phyloP scores from a whole-genome alignment of 2,329 filamentous ascomycete genomes.

The Penicillium expansum region DNA sequence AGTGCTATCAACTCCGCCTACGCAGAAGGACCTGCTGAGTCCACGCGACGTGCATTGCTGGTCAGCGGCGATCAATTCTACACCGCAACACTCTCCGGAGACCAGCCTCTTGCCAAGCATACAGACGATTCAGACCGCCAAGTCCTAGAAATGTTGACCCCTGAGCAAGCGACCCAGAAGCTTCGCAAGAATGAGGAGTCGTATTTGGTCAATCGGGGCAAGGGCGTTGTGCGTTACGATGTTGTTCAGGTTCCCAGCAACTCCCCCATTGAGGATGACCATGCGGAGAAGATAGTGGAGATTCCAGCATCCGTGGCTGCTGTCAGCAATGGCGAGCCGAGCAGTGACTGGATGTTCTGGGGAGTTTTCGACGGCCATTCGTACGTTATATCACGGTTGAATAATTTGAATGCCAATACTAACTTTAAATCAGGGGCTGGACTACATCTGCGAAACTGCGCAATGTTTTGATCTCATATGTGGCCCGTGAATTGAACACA shows the following conservation, averaged over 20 bases:
- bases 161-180: conserved; percentile 89
- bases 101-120: conserved; percentile 83
- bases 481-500: conserved; percentile 85
- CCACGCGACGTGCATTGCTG: conserved; percentile 66
- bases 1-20: conserved; percentile 27
- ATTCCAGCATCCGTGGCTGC: conserved; percentile 63
- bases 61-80: conserved; percentile 89
- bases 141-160: conserved; percentile 92
- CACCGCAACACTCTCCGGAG: conserved; percentile 79
- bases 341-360: conserved; percentile 99
- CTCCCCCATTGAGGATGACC: conserved; percentile 96
- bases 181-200: conserved; percentile 87
- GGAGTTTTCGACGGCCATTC: conserved; percentile 97
- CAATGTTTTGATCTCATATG: conserved; percentile 86
- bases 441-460: conserved; percentile 95
- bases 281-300: conserved; percentile 96
- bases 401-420: conserved; percentile 1
- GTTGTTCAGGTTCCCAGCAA: conserved; percentile 93
- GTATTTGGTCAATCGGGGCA: conserved; percentile 81
- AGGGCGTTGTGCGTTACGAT: conserved; percentile 92
- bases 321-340: conserved; percentile 54
- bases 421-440: conserved; percentile 67
- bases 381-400: conserved; percentile 52
- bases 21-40: conserved; percentile 51
- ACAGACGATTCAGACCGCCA: conserved; percentile 80